Evolutionary conservation across 768 basidiomycete species (phyloP).

Genomic region (Panaeolus cyanescens): DNA sequence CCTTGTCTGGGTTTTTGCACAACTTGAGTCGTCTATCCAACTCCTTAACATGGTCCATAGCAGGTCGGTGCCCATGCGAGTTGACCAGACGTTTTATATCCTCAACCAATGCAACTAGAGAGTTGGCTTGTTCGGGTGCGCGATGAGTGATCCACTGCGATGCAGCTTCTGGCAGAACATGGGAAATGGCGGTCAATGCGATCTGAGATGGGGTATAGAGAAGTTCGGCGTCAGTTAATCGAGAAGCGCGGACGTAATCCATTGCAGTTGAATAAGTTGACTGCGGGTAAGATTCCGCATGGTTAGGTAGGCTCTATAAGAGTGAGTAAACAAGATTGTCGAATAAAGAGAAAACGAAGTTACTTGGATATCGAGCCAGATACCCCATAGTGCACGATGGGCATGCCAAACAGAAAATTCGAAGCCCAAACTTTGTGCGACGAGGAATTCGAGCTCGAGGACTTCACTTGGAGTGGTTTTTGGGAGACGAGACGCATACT

Average conservation of each 20-base stretch:
- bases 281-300: slow-evolving; percentile 46
- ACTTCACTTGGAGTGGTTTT: slow-evolving; percentile 82
- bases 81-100: slow-evolving; percentile 59
- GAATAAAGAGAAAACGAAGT: slow-evolving; percentile 9
- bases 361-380: slow-evolving; percentile 89
- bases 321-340: neutral
- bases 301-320: slow-evolving; percentile 57
- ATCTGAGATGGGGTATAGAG: slow-evolving; percentile 94
- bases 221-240: slow-evolving; percentile 90
- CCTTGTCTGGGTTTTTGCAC: slow-evolving; percentile 97
- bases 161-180: slow-evolving; percentile 62
- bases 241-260: slow-evolving; percentile 70
- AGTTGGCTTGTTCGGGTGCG: slow-evolving; percentile 9
- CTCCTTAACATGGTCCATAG: slow-evolving; percentile 83
- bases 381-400: slow-evolving; percentile 85
- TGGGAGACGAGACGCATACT: slow-evolving; percentile 82
- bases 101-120: slow-evolving; percentile 36
- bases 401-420: slow-evolving; percentile 95
- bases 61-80: slow-evolving; percentile 59
- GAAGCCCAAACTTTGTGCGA: slow-evolving; percentile 91
- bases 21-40: slow-evolving; percentile 84
- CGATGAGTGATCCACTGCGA: slow-evolving; percentile 58
- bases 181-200: slow-evolving; percentile 75
- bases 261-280: slow-evolving; percentile 66
- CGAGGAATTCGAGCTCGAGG: slow-evolving; percentile 92